Percentiles rank a stretch among this genome's conserved stretches.
Evolutionary conservation across 305 asterid genomes (phyloP).

Genomic region (Solanum chacoense): DNA sequence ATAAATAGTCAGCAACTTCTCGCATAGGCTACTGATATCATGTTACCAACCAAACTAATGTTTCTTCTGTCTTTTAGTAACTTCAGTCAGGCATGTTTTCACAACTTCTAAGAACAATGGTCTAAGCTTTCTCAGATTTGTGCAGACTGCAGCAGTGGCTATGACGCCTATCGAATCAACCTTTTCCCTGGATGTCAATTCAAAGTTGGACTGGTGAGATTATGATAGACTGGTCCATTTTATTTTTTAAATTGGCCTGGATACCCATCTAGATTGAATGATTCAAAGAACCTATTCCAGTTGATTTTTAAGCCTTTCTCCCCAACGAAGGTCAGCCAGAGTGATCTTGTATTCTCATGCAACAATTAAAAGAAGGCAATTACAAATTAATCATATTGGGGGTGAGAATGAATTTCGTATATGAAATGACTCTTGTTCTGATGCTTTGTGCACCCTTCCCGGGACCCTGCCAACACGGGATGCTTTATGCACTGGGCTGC

Average conservation of each 20-base stretch:
- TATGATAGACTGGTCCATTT: neutral
- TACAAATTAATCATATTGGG: neutral
- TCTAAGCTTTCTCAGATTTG: constrained; percentile 8
- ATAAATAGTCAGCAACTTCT: neutral
- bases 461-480: neutral
- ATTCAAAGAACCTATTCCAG: neutral
- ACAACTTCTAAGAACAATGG: neutral
- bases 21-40: neutral
- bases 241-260: neutral
- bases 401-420: neutral
- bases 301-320: neutral
- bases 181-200: constrained; percentile 78
- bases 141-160: constrained; percentile 92
- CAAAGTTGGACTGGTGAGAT: constrained; percentile 90
- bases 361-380: neutral
- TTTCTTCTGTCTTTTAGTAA: neutral
- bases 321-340: neutral
- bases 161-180: constrained; percentile 98
- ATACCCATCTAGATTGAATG: neutral
- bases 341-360: neutral
- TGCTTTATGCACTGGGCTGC: neutral
- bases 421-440: neutral
- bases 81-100: neutral
- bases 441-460: neutral
- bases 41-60: neutral